A percentile compares a stretch with the other conserved stretches of the same genome.
Conservation (phyloP, 1,139 yeast genomes). For the Hanseniaspora gamundiae region DNA sequence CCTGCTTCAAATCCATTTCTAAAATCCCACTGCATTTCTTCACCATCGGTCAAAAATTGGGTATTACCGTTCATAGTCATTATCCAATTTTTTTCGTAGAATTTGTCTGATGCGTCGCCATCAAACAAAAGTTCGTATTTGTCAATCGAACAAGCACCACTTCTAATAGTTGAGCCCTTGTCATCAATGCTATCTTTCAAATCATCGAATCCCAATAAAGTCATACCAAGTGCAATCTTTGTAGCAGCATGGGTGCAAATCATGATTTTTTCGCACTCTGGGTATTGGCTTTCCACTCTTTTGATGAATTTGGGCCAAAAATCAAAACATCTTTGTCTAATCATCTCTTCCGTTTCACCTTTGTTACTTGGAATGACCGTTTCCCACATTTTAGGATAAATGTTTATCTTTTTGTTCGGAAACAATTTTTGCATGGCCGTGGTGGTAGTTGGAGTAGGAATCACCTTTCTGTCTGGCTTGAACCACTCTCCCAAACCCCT, state of each 20-base stretch:
- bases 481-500: slow-evolving; percentile 69
- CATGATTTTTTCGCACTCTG: slow-evolving; percentile 43
- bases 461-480: slow-evolving; percentile 38
- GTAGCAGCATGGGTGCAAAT: slow-evolving; percentile 79
- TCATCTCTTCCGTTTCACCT: slow-evolving; percentile 59
- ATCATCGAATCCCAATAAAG: slow-evolving; percentile 38
- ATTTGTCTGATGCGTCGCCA: slow-evolving; percentile 26
- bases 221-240: slow-evolving; percentile 66
- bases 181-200: slow-evolving; percentile 39
- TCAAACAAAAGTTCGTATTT: slow-evolving; percentile 35
- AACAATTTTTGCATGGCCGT: slow-evolving; percentile 39
- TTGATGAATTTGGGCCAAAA: slow-evolving; percentile 44
- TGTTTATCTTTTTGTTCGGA: slow-evolving; percentile 28
- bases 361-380: slow-evolving; percentile 42
- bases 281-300: slow-evolving; percentile 38
- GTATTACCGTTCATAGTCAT: slow-evolving; percentile 56
- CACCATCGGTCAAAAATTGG: slow-evolving; percentile 57
- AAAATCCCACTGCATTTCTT: slow-evolving; percentile 87
- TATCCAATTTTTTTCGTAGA: slow-evolving; percentile 33
- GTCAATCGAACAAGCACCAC: slow-evolving; percentile 50
- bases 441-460: slow-evolving; percentile 50
- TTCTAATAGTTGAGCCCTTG: slow-evolving; percentile 36
- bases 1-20: slow-evolving; percentile 56
- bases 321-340: slow-evolving; percentile 40
- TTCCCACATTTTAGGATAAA: slow-evolving; percentile 31